phyloP scores from a whole-genome alignment of 495 filamentous ascomycete species.

The Pyrenula massariospora region DNA sequence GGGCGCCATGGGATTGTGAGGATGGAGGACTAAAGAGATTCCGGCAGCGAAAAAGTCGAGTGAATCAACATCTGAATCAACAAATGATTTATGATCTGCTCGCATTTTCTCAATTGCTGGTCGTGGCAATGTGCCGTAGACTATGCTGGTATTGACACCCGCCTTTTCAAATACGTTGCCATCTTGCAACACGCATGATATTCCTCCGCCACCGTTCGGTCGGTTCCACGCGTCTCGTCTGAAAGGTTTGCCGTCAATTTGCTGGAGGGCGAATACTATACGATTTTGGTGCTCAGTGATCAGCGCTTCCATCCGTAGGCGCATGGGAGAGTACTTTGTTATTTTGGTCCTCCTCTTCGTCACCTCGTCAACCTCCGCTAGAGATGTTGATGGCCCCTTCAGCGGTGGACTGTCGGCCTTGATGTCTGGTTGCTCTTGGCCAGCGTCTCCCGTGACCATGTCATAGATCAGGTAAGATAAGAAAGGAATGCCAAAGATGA shows the following conservation, averaged over 20 bases:
- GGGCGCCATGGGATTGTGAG: slow-evolving; percentile 88
- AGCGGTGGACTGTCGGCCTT: slow-evolving; percentile 47
- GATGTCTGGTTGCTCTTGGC: slow-evolving; percentile 27
- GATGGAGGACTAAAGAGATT: slow-evolving; percentile 84
- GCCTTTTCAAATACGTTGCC: slow-evolving; percentile 98
- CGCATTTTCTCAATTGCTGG: slow-evolving; percentile 89
- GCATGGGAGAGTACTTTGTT: slow-evolving; percentile 74
- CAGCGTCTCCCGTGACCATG: background rate
- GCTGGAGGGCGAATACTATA: slow-evolving; percentile 70
- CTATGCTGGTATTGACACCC: slow-evolving; percentile 86
- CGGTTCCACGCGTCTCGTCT: slow-evolving; percentile 76
- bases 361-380: slow-evolving; percentile 33
- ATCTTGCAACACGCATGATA: slow-evolving; percentile 88
- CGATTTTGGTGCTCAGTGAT: slow-evolving; percentile 83
- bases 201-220: slow-evolving; percentile 72
- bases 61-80: slow-evolving; percentile 58
- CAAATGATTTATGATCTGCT: slow-evolving; percentile 83
- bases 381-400: background rate
- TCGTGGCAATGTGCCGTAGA: slow-evolving; percentile 84
- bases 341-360: slow-evolving; percentile 29
- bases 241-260: slow-evolving; percentile 74
- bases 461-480: slow-evolving; percentile 13
- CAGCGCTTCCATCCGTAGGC: slow-evolving; percentile 90
- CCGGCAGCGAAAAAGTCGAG: slow-evolving; percentile 93
- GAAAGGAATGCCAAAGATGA: slow-evolving; percentile 43